Conservation (phyloP, 768 basidiomycete species). For the Cyclocybe cylindracea region DNA sequence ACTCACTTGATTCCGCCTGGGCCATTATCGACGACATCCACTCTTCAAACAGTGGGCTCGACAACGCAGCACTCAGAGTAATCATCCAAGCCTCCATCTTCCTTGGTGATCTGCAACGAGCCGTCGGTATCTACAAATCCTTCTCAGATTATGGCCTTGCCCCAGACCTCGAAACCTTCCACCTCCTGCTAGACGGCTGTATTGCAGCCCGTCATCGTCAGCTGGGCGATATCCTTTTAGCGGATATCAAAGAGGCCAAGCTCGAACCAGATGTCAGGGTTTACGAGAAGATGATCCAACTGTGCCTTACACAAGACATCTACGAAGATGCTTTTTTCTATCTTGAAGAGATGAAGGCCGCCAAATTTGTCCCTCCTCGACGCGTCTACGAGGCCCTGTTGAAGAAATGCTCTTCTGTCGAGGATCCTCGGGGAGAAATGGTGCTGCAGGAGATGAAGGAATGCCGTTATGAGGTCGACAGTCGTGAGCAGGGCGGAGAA, state of each 20-base stretch:
- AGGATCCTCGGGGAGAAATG: conserved; percentile 63
- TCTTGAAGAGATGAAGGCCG: conserved; percentile 84
- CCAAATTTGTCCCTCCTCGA: conserved; percentile 51
- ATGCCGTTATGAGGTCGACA: conserved; percentile 44
- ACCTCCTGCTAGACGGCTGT: conserved; percentile 68
- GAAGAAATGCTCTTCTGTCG: conserved; percentile 51
- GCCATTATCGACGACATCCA: conserved; percentile 61
- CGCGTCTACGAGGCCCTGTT: conserved; percentile 62
- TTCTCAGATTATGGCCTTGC: conserved; percentile 52
- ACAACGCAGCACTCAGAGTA: conserved; percentile 62
- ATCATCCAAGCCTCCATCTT: conserved; percentile 64
- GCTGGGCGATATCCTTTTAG: conserved; percentile 67
- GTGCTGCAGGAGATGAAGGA: conserved; percentile 74
- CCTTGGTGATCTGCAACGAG: conserved; percentile 71
- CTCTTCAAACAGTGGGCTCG: conserved; percentile 50
- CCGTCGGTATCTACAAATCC: conserved; percentile 74
- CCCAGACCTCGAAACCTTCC: conserved; percentile 68
- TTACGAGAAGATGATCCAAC: conserved; percentile 65
- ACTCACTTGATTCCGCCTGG: conserved; percentile 67
- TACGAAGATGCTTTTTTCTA: conserved; percentile 91
- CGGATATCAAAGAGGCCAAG: conserved; percentile 61
- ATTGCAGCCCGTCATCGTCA: conserved; percentile 56
- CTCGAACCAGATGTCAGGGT: conserved; percentile 60
- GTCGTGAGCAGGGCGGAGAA: conserved; percentile 1
- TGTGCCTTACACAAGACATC: conserved; percentile 67